Percentiles rank a stretch among this genome's conserved stretches.
Conservation (phyloP, 164 flowering plant genomes). For the Cinnamomum chago region DNA sequence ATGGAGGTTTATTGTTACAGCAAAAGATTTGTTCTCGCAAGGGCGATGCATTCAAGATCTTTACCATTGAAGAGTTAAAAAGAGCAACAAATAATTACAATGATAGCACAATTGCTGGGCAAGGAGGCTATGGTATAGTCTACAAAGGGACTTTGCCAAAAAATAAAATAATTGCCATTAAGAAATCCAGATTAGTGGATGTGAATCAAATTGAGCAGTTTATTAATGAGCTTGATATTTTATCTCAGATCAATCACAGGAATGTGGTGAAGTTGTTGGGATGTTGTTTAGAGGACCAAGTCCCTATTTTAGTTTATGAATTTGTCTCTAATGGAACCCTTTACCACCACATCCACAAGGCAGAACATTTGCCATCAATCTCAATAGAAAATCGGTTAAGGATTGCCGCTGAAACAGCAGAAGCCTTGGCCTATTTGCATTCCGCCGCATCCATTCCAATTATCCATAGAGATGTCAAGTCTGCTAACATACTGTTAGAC, state of each 20-base stretch:
- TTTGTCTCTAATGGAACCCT: constrained; percentile 39
- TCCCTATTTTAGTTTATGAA: constrained; percentile 42
- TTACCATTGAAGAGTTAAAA: no score
- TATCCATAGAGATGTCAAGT: constrained; percentile 37
- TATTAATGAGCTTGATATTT: constrained; percentile 32
- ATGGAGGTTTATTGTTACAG: no score
- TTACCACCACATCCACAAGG: constrained; percentile 27
- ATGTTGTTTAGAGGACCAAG: constrained; percentile 40
- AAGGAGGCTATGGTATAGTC: no score
- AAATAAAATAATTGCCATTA: no score
- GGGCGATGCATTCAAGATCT: no score
- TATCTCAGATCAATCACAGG: constrained; percentile 41
- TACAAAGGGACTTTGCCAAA: no score
- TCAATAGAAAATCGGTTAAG: constrained; percentile 27
- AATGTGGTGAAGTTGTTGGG: constrained; percentile 42
- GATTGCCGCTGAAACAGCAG: constrained; percentile 28
- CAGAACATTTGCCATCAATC: not conserved
- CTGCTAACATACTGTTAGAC: constrained; percentile 37
- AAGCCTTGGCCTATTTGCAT: constrained; percentile 35
- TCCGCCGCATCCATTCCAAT: constrained; percentile 37
- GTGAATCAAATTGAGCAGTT: no score
- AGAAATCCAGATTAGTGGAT: no score
- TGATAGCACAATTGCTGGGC: no score
- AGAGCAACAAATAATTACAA: no score
- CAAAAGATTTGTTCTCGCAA: no score